Evolutionary conservation across 108 stramenopile species (phyloP).

Genomic region (Nitzschia inconspicua): DNA sequence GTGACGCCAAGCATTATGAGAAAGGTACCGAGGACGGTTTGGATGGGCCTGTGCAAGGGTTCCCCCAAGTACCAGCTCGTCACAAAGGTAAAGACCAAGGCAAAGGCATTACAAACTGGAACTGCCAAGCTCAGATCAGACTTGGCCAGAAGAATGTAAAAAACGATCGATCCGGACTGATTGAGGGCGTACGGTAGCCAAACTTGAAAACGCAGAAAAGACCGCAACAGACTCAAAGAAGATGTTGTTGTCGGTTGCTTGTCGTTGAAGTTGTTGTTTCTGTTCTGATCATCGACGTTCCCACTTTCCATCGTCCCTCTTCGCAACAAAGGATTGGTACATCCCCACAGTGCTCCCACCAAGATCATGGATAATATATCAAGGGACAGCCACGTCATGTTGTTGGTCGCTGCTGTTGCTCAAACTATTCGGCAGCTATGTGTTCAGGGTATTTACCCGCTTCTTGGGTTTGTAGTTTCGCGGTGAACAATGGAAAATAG

Average conservation of each 20-base stretch:
- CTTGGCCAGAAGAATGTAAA: slow-evolving; percentile 65
- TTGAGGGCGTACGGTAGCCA: slow-evolving; percentile 78
- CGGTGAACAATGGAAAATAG: no score
- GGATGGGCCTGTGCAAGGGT: slow-evolving; percentile 53
- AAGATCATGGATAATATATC: slow-evolving; percentile 52
- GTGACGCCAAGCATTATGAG: slow-evolving; percentile 60
- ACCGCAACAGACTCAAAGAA: slow-evolving; percentile 19
- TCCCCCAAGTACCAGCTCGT: slow-evolving; percentile 68
- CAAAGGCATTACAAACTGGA: slow-evolving; percentile 79
- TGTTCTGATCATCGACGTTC: slow-evolving; percentile 7
- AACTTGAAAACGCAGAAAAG: slow-evolving; percentile 48
- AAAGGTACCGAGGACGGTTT: slow-evolving; percentile 48
- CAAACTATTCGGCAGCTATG: no score
- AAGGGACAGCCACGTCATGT: neutral
- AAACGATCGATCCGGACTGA: slow-evolving; percentile 77
- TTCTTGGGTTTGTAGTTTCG: no score
- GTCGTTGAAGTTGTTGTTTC: neutral
- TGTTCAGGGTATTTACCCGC: no score
- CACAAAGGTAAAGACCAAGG: slow-evolving; percentile 70
- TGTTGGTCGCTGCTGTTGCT: no score
- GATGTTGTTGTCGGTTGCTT: neutral
- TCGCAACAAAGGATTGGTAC: slow-evolving; percentile 83
- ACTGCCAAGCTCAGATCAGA: slow-evolving; percentile 70
- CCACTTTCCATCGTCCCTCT: slow-evolving; percentile 43
- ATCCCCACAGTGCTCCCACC: slow-evolving; percentile 83